phyloP scores from a whole-genome alignment of 768 basidiomycete species.

The Rhodotorula taiwanensis region DNA sequence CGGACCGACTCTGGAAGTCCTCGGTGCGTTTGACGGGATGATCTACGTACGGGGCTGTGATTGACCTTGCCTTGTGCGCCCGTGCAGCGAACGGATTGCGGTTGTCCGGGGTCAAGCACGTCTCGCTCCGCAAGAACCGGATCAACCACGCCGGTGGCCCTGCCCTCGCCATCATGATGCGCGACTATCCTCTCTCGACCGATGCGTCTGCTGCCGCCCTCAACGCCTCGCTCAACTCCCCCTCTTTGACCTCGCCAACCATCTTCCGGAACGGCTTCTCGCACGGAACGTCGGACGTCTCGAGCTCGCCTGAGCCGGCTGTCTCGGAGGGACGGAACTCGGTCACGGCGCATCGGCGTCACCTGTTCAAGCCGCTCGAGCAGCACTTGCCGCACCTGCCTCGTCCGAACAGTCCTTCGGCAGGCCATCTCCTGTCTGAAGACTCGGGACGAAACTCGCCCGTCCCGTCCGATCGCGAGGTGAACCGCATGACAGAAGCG shows the following conservation, averaged over 20 bases:
- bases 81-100: slow-evolving; percentile 69
- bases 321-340: slow-evolving; percentile 16
- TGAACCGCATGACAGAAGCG: slow-evolving; percentile 41
- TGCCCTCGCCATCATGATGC: slow-evolving; percentile 88
- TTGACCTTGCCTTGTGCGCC: neutral
- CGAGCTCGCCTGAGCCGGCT: neutral
- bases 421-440: too few species aligned
- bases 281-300: neutral
- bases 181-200: slow-evolving; percentile 58
- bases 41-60: too few species aligned
- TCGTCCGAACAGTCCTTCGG: too few species aligned
- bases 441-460: neutral
- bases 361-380: neutral
- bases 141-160: slow-evolving; percentile 81
- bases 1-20: slow-evolving; percentile 64
- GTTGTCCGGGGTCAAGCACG: slow-evolving; percentile 72
- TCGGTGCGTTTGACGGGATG: slow-evolving; percentile 72
- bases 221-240: neutral
- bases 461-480: slow-evolving; percentile 24
- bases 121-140: slow-evolving; percentile 81
- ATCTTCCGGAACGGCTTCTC: neutral
- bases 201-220: neutral
- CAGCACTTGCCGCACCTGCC: neutral
- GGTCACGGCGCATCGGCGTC: slow-evolving; percentile 24
- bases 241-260: neutral